Percentiles rank a stretch among this genome's conserved stretches.
These are phyloP conservation scores for Musa beccarii DNA, from an alignment of 176 grass and related monocot species.

Conservation along the genomic window DNA sequence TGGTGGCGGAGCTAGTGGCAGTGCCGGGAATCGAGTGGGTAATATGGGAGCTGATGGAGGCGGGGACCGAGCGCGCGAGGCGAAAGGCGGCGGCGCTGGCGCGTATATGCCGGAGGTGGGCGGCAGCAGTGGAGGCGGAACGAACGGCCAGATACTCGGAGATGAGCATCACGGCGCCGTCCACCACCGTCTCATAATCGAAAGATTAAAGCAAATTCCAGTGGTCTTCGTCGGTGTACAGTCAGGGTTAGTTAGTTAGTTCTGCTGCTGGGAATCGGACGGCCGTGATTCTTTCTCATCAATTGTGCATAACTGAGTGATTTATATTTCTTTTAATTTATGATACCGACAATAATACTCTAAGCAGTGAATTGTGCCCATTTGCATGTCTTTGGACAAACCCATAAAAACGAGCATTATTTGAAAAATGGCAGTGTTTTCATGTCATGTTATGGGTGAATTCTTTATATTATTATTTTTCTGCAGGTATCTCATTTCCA, in stretches of 20 bases:
- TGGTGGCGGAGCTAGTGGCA: not conserved
- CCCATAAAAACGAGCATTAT: too few species aligned
- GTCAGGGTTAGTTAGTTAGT: not conserved
- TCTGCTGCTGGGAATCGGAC: not conserved
- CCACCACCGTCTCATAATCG: not conserved
- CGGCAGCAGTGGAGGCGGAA: not conserved
- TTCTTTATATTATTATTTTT: too few species aligned
- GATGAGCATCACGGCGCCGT: not conserved
- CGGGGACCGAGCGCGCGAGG: slow-evolving; percentile 1
- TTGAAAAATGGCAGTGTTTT: too few species aligned
- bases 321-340: not conserved
- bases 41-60: slow-evolving; percentile 6
- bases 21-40: slow-evolving; percentile 1
- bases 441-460: too few species aligned
- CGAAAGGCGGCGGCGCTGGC: not conserved
- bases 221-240: not conserved
- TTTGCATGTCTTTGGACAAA: too few species aligned
- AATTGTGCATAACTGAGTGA: not conserved
- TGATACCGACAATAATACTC: not conserved
- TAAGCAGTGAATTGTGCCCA: too few species aligned
- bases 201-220: not conserved
- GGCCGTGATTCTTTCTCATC: not conserved
- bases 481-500: too few species aligned
- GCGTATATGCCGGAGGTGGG: not conserved
- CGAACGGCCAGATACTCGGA: not conserved